Conservation (phyloP, 148 eudicot species). For the Diospyros lotus region DNA sequence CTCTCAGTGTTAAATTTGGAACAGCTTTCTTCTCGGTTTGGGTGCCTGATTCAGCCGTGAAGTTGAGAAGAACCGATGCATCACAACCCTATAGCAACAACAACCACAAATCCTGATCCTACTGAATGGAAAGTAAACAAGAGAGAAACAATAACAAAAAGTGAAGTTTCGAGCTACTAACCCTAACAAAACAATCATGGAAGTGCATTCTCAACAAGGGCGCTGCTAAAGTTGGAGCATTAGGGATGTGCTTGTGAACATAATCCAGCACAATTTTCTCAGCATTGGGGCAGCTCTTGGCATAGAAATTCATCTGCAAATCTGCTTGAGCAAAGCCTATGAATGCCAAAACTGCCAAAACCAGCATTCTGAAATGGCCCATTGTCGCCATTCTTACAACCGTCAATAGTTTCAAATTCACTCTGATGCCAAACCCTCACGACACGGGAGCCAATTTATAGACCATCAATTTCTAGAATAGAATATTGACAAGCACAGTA, state of each 20-base stretch:
- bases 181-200: conserved; percentile 67
- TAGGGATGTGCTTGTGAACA: conserved; percentile 35
- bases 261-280: conserved; percentile 43
- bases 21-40: conserved; percentile 31
- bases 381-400: not conserved
- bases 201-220: conserved; percentile 48
- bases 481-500: too few relatives aligned
- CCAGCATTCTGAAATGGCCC: not conserved
- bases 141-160: not conserved
- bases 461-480: too few relatives aligned
- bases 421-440: too few relatives aligned
- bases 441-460: too few relatives aligned
- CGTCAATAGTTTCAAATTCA: too few relatives aligned
- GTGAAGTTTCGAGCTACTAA: conserved; percentile 5
- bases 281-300: conserved; percentile 46
- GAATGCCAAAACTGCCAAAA: conserved; percentile 16
- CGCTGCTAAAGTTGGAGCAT: conserved; percentile 50
- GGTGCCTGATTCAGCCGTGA: conserved; percentile 30
- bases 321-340: conserved; percentile 20
- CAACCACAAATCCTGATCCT: not conserved
- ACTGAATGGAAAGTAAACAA: not conserved
- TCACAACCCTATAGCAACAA: conserved; percentile 38
- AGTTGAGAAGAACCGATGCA: conserved; percentile 39
- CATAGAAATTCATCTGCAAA: conserved; percentile 32
- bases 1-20: conserved; percentile 34